Evolutionary conservation across 805 yeast genomes (phyloP), one percentile per base, ranked within the genome.

Genomic region (Kodamaea kaohsiungensis): DNA sequence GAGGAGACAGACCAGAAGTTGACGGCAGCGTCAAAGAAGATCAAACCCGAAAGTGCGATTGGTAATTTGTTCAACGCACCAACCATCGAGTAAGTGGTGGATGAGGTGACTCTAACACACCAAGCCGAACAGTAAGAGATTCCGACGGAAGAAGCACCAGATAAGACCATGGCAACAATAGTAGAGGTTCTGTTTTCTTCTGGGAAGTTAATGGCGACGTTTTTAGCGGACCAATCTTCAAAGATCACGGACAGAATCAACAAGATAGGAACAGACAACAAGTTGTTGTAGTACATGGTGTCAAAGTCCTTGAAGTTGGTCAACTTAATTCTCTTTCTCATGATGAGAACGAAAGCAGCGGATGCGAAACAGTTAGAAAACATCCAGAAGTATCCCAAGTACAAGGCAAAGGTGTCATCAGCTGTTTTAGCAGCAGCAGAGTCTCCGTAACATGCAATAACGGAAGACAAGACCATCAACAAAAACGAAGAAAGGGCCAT

Each of bases 81-180:
- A 56, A 95, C 98, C 99, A 95, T 95, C 52, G 97, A 91, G 79
- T 95, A 95, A 53, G 99, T 95, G 53, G 99, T 95, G 25, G 98
- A 92, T 18, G 98, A 91, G 45, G 99, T 95, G 60, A 95, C 98
- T 79, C 99, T 90, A 61, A 95, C 96, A 84, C 99, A 95, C 99
- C 99, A 95, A 58, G 98, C 99, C 10, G 98, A 91, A 75, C 97
- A 91, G 84, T 95, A 95, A 46, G 98, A 93, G 71, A 95, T 95
- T 78, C 96, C 98, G 52, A 95, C 96, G 33, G 98, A 88, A 46
- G 96, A 87, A 63, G 89, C 83, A 73, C 99, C 99, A 38, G 97
- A 90, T 68, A 93, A 82, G 59, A 95, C 66, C 97, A 95, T 92
- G 64, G 91, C 86, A 46, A 86, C 73, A 59, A 91, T 80, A 55